A percentile compares a stretch with the other conserved stretches of the same genome.
Conservation (phyloP, 2,329 filamentous ascomycete genomes). For the Cordyceps sp. region DNA sequence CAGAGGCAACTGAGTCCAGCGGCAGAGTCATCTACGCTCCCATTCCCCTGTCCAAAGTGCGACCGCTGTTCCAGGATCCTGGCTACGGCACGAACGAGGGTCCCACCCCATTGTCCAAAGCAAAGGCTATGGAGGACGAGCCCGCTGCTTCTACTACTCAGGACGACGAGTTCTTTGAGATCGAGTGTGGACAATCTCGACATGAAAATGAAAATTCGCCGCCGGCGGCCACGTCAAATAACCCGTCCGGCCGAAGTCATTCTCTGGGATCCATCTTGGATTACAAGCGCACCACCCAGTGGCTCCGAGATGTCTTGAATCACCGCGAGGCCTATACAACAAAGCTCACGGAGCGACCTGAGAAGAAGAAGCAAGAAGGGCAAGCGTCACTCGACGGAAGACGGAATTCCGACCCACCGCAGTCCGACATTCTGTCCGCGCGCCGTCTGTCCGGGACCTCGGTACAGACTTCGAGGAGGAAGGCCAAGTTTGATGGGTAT, state of each 20-base stretch:
- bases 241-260: slow-evolving; percentile 6
- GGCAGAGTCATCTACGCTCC: slow-evolving; percentile 1
- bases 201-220: too few species aligned
- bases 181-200: too few species aligned
- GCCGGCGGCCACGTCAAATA: not conserved
- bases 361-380: slow-evolving; percentile 3
- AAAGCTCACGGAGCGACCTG: slow-evolving; percentile 12
- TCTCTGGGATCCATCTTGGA: slow-evolving; percentile 14
- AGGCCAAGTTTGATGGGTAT: slow-evolving; percentile 9
- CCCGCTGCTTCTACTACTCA: not conserved
- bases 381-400: slow-evolving; percentile 4
- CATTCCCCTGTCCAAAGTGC: slow-evolving; percentile 7
- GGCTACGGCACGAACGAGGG: not conserved
- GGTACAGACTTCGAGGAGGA: slow-evolving; percentile 6
- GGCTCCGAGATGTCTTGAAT: slow-evolving; percentile 16
- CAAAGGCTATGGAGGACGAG: not conserved
- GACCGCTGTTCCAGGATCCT: slow-evolving; percentile 6
- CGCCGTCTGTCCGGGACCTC: slow-evolving; percentile 5
- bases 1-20: not conserved
- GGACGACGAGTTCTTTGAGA: too few species aligned
- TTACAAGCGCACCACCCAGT: slow-evolving; percentile 15
- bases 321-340: slow-evolving; percentile 9
- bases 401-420: slow-evolving; percentile 8
- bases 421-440: slow-evolving; percentile 5
- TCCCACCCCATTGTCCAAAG: not conserved